Conservation (phyloP, 2,329 filamentous ascomycete species). For the Verruconis gallopava region DNA sequence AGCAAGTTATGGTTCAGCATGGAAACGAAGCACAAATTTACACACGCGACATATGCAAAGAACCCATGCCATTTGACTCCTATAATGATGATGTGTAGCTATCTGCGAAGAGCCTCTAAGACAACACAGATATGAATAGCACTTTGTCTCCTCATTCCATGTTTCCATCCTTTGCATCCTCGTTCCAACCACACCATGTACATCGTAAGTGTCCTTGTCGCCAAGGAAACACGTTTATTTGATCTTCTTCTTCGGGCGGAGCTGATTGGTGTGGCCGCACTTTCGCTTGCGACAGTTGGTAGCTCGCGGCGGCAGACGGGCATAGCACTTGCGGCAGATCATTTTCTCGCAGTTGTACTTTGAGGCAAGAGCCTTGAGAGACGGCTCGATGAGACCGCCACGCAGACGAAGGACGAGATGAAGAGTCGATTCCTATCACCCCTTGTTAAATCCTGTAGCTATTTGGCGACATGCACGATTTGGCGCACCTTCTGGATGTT, state of each 20-base stretch:
- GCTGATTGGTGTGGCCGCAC: slow-evolving; percentile 99
- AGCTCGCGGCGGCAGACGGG: slow-evolving; percentile 88
- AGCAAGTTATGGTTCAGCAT: too few species aligned
- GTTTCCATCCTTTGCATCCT: not conserved
- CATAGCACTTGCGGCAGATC: slow-evolving; percentile 89
- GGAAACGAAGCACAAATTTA: too few species aligned
- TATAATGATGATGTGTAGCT: slow-evolving; percentile 1
- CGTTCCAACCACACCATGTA: not conserved
- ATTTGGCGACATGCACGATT: not conserved
- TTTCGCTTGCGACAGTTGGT: slow-evolving; percentile 99
- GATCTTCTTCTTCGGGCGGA: slow-evolving; percentile 99
- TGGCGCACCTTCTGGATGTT: slow-evolving; percentile 91
- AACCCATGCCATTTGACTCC: not conserved
- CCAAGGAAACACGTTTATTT: slow-evolving; percentile 46
- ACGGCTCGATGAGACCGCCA: slow-evolving; percentile 98
- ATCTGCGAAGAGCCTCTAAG: not conserved
- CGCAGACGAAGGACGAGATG: slow-evolving; percentile 97
- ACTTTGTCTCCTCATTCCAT: not conserved
- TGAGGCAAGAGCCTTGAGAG: slow-evolving; percentile 92
- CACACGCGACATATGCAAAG: too few species aligned
- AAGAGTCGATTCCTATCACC: slow-evolving; percentile 77
- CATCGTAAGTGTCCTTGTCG: not conserved
- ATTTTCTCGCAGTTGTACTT: slow-evolving; percentile 99
- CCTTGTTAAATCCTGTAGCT: not conserved
- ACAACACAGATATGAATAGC: not conserved